Base-by-base conservation (phyloP, 78 protist species). In the Dictyostelium intermedium region DNA sequence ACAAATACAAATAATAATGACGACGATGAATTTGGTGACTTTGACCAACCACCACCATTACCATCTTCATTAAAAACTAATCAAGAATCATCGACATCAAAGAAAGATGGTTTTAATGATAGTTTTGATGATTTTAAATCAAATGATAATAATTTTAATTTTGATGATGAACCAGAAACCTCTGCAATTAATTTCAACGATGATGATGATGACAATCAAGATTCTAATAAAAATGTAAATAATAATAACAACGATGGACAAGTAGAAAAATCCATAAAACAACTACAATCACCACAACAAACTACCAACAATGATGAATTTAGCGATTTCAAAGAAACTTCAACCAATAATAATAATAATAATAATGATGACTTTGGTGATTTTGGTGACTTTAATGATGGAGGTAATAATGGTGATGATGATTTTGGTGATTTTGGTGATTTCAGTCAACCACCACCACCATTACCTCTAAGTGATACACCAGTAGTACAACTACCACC, bases 321-420 rank as follows among this genome's bases (percentile, higher is more conserved):
- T 56, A 72, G 86, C 9, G 77, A 82, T 82, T 82, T 82, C 25
- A 20, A 32, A 23, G 25, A 45, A 30, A 45, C 78, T 8, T n/a
- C n/a, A n/a, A 60, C 74, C 5, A 11, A 72, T 2, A 82, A 2
- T 30, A 2, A 9, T 27, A 60, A 56, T 50, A 83, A 50, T 70
- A 83, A 27, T 27, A 83, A 69, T 70, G 43, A 83, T 43, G 56
- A 83, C n/a, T 34, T 72, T 72, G 79, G 69, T 50, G 84, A 79
- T 41, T 76, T 76, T 76, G 41, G 60, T 0, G 60, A 76, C 9
- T 10, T 14, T 13, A n/a, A 37, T 27, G 56, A 39, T 23, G 32
- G 16, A 13, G 61, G n/a, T n/a, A n/a, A 30, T 2, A 10, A 5
- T 11, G n/a, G 18, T 5, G 30, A 61, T 37, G 50, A n/a, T 9